Evolutionary conservation across 306 rosid genomes (phyloP), one percentile per base, ranked within the genome.

Genomic region (Amphicarpaea edgeworthii): DNA sequence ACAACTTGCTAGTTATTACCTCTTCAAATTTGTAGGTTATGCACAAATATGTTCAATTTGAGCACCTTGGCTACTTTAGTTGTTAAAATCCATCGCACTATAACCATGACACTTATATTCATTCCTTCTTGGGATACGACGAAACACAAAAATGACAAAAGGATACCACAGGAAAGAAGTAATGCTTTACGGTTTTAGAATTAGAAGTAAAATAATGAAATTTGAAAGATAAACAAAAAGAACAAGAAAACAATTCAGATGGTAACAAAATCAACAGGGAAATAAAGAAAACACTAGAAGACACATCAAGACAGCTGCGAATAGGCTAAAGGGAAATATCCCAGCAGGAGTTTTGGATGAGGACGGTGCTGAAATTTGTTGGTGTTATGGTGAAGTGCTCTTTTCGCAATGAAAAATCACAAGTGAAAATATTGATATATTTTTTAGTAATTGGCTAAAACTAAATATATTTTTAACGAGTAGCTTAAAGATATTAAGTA

Each of bases 291-390:
- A 41, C 23, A 58, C 26, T 55, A 55, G 12, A 72, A 23, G 15
- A 42, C 69, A 59, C 46, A 16, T n/a, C 7, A 72, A 73, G 47
- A 23, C 70, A 73, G 45, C 45, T 59, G 59, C 5, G 28, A 6
- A 16, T 59, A 42, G 17, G 12, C 26, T 1, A 41, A 41, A 58
- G 41, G 68, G 68, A 59, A 72, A 30, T 12, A 28, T 73, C 43
- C 14, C 34, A 26, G 40, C 45, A 42, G 34, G 12, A 28, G 55
- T 0, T 42, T 37, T 26, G 50, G 12, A 46, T 70, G 76, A 51
- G 34, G 54, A 21, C 11, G 15, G 3, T 54, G 20, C 21, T 72
- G n/a, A 38, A 71, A 28, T 30, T 15, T 72, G 66, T 72, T 54
- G 30, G 9, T 38, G n/a, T 72, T 40, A 23, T 6, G 42, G 12